These are phyloP conservation scores for Pestalotiopsis fici DNA, from an alignment of 2,329 filamentous ascomycete species.

Conservation along the genomic window DNA sequence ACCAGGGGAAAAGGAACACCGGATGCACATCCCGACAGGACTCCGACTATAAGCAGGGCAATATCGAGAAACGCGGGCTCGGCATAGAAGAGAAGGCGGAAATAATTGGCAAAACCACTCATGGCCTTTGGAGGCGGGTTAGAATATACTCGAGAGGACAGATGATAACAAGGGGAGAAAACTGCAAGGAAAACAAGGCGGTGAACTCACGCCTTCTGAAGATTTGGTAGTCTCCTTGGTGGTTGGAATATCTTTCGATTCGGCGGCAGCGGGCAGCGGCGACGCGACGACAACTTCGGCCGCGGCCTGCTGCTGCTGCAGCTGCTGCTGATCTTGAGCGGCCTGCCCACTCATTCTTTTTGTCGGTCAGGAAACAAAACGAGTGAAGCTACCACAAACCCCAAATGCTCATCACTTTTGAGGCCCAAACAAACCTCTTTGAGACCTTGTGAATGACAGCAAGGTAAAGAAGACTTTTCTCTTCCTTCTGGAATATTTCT, in stretches of 20 bases:
- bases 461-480: neutral
- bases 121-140: slow-evolving; percentile 3
- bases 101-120: slow-evolving; percentile 36
- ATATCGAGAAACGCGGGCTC: slow-evolving; percentile 44
- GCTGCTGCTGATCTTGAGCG: neutral
- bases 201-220: neutral
- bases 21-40: slow-evolving; percentile 50
- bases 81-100: slow-evolving; percentile 46
- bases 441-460: neutral
- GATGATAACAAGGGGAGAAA: neutral
- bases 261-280: neutral
- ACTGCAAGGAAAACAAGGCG: neutral
- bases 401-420: neutral
- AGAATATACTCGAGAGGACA: neutral
- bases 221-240: neutral
- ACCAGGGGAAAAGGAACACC: slow-evolving; percentile 65
- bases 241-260: neutral
- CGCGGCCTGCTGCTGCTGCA: neutral
- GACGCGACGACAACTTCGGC: neutral
- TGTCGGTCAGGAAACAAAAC: neutral
- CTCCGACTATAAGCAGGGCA: slow-evolving; percentile 41
- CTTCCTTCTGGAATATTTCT: neutral
- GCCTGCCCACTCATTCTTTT: slow-evolving; percentile 1
- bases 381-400: neutral
- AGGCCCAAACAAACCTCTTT: neutral